phyloP scores from a whole-genome alignment of 495 filamentous ascomycete genomes.

The Penicillium argentinense region DNA sequence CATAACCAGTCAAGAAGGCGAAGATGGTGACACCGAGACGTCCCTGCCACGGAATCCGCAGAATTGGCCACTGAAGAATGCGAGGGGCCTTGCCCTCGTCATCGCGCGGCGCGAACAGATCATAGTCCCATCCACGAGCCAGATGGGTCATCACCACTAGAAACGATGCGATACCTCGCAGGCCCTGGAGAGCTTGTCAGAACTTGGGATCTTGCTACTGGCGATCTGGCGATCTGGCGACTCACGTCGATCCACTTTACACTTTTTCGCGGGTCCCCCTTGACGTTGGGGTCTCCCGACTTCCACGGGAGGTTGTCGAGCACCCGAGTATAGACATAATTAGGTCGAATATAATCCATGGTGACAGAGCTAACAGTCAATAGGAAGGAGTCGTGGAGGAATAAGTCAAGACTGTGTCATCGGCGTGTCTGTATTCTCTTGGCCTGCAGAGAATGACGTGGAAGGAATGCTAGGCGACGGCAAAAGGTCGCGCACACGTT shows the following conservation, averaged over 20 bases:
- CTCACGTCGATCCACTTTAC: conserved; percentile 72
- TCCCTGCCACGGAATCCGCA: conserved; percentile 64
- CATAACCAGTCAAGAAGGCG: conserved; percentile 66
- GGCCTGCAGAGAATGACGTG: conserved; percentile 9
- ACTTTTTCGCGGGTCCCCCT: conserved; percentile 49
- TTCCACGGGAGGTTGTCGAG: conserved; percentile 36
- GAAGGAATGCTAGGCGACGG: conserved; percentile 10
- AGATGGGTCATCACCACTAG: conserved; percentile 65
- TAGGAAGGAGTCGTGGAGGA: no score
- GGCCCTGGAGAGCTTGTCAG: conserved; percentile 42
- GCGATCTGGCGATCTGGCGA: neutral
- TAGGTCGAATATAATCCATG: conserved; percentile 29
- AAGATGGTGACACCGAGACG: conserved; percentile 67
- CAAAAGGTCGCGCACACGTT: neutral
- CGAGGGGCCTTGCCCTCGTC: conserved; percentile 46
- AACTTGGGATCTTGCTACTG: neutral
- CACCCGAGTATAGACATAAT: conserved; percentile 31
- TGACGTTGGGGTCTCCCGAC: conserved; percentile 29
- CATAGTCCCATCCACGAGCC: conserved; percentile 57
- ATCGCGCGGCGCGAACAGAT: conserved; percentile 56
- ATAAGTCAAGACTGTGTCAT: conserved; percentile 12
- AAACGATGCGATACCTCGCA: conserved; percentile 63
- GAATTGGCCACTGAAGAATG: conserved; percentile 57
- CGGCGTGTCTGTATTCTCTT: conserved; percentile 10
- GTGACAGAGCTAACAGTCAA: neutral